Evolutionary conservation across 345 rosid genomes (phyloP).

Genomic region (Chamaenerion angustifolium): DNA sequence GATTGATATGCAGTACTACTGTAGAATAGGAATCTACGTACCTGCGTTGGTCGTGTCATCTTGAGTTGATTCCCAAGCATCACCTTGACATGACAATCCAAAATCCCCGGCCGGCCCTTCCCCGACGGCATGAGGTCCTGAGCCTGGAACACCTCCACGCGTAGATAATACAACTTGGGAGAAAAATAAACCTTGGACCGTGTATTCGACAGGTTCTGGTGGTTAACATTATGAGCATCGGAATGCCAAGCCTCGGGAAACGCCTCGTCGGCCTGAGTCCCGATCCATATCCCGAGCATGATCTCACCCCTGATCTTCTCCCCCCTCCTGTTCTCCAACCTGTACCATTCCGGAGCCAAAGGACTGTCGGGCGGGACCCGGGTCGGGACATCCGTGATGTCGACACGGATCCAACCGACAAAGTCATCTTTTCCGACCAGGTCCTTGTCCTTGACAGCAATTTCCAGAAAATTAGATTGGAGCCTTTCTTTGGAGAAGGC

Average conservation of each 20-base stretch:
- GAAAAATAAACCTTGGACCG: conserved; percentile 88
- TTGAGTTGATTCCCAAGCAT: conserved; percentile 50
- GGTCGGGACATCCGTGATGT: conserved; percentile 56
- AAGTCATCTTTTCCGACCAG: conserved; percentile 57
- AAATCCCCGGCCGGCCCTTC: conserved; percentile 31
- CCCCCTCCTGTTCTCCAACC: conserved; percentile 49
- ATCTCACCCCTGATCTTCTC: conserved; percentile 56
- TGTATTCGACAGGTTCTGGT: conserved; percentile 53
- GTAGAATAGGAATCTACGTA: background rate
- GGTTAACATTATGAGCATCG: conserved; percentile 72
- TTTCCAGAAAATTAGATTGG: conserved; percentile 67
- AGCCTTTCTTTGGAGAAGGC: conserved; percentile 81
- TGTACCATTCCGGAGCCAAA: conserved; percentile 93
- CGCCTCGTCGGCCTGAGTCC: conserved; percentile 95
- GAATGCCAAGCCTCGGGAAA: conserved; percentile 98
- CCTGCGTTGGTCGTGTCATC: conserved; percentile 33
- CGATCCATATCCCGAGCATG: conserved; percentile 98
- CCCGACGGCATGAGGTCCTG: conserved; percentile 70
- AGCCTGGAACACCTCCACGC: conserved; percentile 63
- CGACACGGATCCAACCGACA: conserved; percentile 42
- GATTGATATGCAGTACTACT: no score
- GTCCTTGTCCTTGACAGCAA: conserved; percentile 73
- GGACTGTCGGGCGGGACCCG: conserved; percentile 93
- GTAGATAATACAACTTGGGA: conserved; percentile 76
- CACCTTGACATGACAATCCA: conserved; percentile 50